phyloP scores from a whole-genome alignment of 2,329 filamentous ascomycete species.

The Cercospora sp. region DNA sequence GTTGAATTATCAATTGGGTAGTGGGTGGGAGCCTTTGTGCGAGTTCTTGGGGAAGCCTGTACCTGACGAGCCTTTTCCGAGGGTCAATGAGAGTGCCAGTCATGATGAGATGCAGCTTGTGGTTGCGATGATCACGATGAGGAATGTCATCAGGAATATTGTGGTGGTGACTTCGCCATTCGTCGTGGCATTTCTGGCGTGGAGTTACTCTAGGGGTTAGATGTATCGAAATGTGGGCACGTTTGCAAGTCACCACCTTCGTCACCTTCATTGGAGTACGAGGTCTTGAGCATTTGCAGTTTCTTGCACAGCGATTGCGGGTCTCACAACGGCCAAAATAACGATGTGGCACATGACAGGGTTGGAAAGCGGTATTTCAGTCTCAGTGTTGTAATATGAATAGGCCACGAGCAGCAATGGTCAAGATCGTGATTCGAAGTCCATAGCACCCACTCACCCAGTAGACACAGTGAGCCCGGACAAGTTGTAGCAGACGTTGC shows the following conservation, averaged over 20 bases:
- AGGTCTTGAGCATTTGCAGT: not conserved
- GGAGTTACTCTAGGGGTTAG: not conserved
- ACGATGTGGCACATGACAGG: too few relatives aligned
- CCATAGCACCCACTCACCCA: not conserved
- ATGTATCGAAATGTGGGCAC: not conserved
- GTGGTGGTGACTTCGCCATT: not conserved
- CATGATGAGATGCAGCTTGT: slow-evolving; percentile 22
- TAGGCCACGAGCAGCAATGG: too few relatives aligned
- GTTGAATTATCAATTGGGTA: slow-evolving; percentile 32
- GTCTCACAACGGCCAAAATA: too few relatives aligned
- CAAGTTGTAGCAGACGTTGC: not conserved
- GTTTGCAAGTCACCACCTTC: not conserved
- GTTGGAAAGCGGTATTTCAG: not conserved
- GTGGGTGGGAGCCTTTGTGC: slow-evolving; percentile 39
- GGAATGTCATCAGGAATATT: not conserved
- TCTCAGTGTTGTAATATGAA: not conserved
- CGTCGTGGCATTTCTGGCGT: not conserved
- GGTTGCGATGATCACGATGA: slow-evolving; percentile 7
- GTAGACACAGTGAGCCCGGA: too few relatives aligned
- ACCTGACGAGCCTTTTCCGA: slow-evolving; percentile 33
- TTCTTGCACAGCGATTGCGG: not conserved
- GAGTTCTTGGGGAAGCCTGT: slow-evolving; percentile 33
- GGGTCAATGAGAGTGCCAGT: slow-evolving; percentile 20
- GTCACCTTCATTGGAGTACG: too few relatives aligned
- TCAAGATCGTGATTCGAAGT: not conserved